These are phyloP conservation scores for Setaria viridis DNA, from an alignment of 202 grass and related monocot genomes.

Conservation along the genomic window DNA sequence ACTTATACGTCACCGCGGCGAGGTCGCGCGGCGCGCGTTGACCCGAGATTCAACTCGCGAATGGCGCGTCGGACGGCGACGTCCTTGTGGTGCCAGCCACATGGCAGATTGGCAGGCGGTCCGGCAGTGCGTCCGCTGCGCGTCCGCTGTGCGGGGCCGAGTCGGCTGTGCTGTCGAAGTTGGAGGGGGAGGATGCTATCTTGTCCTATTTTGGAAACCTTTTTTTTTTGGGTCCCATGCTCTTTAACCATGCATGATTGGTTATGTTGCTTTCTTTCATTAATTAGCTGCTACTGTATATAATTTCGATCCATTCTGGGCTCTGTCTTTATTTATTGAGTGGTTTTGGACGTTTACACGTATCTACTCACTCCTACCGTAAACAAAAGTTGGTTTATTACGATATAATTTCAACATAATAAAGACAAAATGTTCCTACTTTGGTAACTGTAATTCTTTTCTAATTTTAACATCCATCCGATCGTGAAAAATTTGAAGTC, in stretches of 20 bases:
- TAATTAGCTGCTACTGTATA: background rate
- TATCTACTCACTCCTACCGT: background rate
- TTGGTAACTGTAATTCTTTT: no score
- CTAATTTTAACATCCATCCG: no score
- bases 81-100: constrained; percentile 25
- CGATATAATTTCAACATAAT: no score
- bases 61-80: constrained; percentile 54
- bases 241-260: constrained; percentile 19
- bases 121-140: constrained; percentile 8
- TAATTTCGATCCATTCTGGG: background rate
- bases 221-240: background rate
- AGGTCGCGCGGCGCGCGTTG: constrained; percentile 39
- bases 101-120: background rate
- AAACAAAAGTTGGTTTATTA: no score
- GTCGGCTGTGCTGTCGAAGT: background rate
- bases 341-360: background rate
- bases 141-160: constrained; percentile 17
- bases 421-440: no score
- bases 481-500: no score
- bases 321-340: background rate
- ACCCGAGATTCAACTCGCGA: constrained; percentile 33
- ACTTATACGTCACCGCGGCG: constrained; percentile 38
- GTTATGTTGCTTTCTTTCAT: constrained; percentile 8
- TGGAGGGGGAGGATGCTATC: background rate
- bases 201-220: constrained; percentile 10